Evolutionary conservation across 139 green algal genomes (phyloP).

Genomic region (Auxenochlorella pyrenoidosa): DNA sequence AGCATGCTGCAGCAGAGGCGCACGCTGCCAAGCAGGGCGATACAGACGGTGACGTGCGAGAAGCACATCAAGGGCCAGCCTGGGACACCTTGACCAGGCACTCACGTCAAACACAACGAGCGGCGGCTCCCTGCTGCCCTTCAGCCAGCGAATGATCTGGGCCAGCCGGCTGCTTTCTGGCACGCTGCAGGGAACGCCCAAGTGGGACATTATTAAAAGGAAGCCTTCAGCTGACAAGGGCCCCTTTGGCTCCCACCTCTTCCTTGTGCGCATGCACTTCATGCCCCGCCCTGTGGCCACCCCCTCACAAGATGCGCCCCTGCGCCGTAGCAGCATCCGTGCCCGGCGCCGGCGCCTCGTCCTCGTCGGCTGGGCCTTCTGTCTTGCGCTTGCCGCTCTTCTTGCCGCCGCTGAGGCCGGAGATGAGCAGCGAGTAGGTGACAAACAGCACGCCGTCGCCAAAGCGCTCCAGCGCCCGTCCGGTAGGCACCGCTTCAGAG

Average conservation of each 20-base stretch:
- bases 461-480: slow-evolving; percentile 36
- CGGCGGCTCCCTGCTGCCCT: not conserved
- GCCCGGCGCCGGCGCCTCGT: not conserved
- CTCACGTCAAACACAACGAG: slow-evolving; percentile 76
- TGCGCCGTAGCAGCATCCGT: not conserved
- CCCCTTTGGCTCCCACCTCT: not conserved
- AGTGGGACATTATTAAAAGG: no score
- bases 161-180: slow-evolving; percentile 44
- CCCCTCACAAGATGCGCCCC: slow-evolving; percentile 14
- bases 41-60: not conserved
- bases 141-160: slow-evolving; percentile 75
- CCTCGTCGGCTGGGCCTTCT: not conserved
- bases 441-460: slow-evolving; percentile 79
- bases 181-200: slow-evolving; percentile 20
- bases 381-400: not conserved
- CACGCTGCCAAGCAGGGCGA: not conserved
- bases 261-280: not conserved
- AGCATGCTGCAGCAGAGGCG: not conserved
- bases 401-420: not conserved
- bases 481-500: slow-evolving; percentile 50
- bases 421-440: slow-evolving; percentile 63
- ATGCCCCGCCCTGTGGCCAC: not conserved
- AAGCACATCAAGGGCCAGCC: not conserved
- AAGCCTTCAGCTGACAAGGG: no score
- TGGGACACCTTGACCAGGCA: no score